Evolutionary conservation across 805 yeast genomes (phyloP), one percentile per base, ranked within the genome.

Genomic region (Cyberlindnera maclurae): DNA sequence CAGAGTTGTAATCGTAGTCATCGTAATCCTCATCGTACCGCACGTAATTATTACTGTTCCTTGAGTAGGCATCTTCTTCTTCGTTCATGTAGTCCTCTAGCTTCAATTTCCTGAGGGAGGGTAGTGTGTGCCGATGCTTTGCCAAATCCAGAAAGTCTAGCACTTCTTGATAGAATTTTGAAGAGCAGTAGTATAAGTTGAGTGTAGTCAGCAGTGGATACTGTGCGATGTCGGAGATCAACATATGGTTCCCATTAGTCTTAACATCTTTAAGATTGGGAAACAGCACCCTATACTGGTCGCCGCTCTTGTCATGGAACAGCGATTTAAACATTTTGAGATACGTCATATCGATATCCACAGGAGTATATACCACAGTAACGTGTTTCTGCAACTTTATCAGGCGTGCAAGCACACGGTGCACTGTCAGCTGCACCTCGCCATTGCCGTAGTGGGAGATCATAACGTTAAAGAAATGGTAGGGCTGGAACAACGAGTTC

Each of bases 1-100:
- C 58, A 3, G 59, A 57, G 24, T 59, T 58, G 22, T 54, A 55
- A 13, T 58, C 64, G 29, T 54, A 56, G 12, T 59, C 62, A 15
- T 57, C 60, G 20, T 49, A 55, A 35, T 43, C 53, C 15, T 42
- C 42, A 5, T 41, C 33, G n/a, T 52, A 57, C 2, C 41, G 44
- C 10, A 46, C 35, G 30, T 48, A 48, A 31, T 49, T 44, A 39
- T 49, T 46, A 33, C 50, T 47, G 33, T 42, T 42, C 29, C 27
- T 43, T 5, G 49, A 46, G 33, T 52, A 49, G 1, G 45, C 42
- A 17, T 54, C 54, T 16, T 54, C 57, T 16, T 49, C 50, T 28
- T 50, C 54, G 29, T 46, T 52, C 52, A 54, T 55, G 34, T 55
- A 54, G 27, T 50, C 54, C 13, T 44, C 47, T 8, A 55, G 34